phyloP scores from a whole-genome alignment of 192 early-diverging fungal genomes.

The Umbelopsis vinacea region DNA sequence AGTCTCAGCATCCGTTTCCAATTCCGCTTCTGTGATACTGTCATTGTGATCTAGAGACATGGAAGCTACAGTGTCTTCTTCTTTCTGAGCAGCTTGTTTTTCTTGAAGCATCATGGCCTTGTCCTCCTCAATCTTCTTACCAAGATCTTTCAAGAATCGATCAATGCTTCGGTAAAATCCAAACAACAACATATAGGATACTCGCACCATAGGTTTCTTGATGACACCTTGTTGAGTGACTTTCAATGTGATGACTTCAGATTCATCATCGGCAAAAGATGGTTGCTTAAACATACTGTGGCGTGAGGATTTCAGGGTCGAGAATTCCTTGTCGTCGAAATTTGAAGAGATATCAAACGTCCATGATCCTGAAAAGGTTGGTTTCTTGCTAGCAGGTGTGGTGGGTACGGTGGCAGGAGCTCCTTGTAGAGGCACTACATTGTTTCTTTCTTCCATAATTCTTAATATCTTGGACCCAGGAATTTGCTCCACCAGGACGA shows the following conservation, averaged over 20 bases:
- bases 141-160: constrained; percentile 41
- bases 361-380: constrained; percentile 38
- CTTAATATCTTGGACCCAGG: constrained; percentile 23
- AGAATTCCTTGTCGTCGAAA: constrained; percentile 3
- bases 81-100: constrained; percentile 7
- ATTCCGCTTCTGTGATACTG: neutral
- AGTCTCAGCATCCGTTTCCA: neutral
- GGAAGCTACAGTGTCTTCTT: neutral
- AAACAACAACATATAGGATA: constrained; percentile 33
- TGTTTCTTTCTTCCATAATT: constrained; percentile 32
- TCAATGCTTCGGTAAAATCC: constrained; percentile 39
- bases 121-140: constrained; percentile 29
- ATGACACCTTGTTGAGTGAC: constrained; percentile 42
- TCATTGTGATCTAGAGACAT: neutral
- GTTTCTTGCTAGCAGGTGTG: constrained; percentile 16
- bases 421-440: neutral
- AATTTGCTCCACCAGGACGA: constrained; percentile 26
- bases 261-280: constrained; percentile 1
- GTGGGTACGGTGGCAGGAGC: neutral
- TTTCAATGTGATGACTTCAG: constrained; percentile 13
- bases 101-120: neutral
- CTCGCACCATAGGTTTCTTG: constrained; percentile 36
- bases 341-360: constrained; percentile 33
- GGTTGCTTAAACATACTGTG: neutral
- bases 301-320: constrained; percentile 7